Evolutionary conservation across 1,284 basidiomycete species (phyloP).

Genomic region (Malassezia brasiliensis): DNA sequence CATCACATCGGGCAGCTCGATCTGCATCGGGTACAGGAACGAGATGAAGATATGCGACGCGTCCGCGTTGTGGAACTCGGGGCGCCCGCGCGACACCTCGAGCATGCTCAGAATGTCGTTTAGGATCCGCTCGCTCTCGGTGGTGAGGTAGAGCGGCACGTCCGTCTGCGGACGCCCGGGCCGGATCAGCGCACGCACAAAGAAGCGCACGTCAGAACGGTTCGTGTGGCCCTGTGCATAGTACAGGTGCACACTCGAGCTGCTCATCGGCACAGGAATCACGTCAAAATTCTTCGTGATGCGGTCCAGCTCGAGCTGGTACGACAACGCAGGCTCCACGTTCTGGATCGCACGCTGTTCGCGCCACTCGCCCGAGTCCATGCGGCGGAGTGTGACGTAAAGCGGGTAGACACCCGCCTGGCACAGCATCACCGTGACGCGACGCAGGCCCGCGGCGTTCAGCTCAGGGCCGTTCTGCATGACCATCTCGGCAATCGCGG

Average conservation of each 20-base stretch:
- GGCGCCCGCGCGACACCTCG: conserved; percentile 53
- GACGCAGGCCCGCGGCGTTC: conserved; percentile 70
- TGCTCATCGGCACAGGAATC: conserved; percentile 63
- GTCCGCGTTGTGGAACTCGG: conserved; percentile 45
- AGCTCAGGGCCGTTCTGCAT: conserved; percentile 67
- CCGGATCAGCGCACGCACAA: conserved; percentile 82
- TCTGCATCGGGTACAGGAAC: conserved; percentile 90
- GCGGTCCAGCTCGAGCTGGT: conserved; percentile 92
- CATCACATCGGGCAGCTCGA: conserved; percentile 90
- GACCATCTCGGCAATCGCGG: conserved; percentile 57
- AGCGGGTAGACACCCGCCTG: conserved; percentile 82
- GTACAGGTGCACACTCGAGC: conserved; percentile 67
- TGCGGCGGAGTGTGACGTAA: conserved; percentile 77
- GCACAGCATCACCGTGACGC: conserved; percentile 85
- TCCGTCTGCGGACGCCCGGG: conserved; percentile 83
- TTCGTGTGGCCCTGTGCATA: conserved; percentile 91
- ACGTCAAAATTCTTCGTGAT: conserved; percentile 87
- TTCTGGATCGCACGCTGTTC: conserved; percentile 96
- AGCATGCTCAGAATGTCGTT: conserved; percentile 88
- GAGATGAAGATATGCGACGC: conserved; percentile 59
- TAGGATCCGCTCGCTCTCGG: conserved; percentile 92
- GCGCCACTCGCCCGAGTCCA: conserved; percentile 63
- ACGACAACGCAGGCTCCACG: conserved; percentile 94
- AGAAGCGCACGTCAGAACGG: conserved; percentile 79
- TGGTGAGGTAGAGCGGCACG: conserved; percentile 94